Evolutionary conservation across 78 protist species (phyloP).

Genomic region (Isochrysis galbana): DNA sequence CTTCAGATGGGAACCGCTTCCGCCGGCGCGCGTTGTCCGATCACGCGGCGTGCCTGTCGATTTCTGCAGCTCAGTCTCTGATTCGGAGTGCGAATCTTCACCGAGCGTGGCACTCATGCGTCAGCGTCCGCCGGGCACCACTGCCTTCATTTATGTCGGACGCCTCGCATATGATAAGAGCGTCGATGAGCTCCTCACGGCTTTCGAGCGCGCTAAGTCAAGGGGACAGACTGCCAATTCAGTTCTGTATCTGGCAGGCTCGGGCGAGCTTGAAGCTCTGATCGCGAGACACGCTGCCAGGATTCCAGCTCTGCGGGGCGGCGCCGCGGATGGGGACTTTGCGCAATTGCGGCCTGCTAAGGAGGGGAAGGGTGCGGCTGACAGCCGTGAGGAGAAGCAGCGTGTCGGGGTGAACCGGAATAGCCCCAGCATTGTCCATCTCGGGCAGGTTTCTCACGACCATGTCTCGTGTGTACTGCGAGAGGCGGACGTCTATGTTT

Average conservation of each 20-base stretch:
- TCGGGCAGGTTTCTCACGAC: background rate
- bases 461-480: background rate
- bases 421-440: background rate
- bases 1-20: background rate
- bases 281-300: background rate
- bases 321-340: background rate
- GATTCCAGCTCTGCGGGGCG: background rate
- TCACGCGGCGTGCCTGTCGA: constrained; percentile 6
- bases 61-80: background rate
- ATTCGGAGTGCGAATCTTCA: background rate
- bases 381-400: too few relatives aligned
- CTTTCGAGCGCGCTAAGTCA: background rate
- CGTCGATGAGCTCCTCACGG: background rate
- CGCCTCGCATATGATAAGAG: background rate
- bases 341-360: too few relatives aligned
- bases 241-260: background rate
- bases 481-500: background rate
- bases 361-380: too few relatives aligned
- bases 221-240: background rate
- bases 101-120: background rate
- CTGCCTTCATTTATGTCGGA: background rate
- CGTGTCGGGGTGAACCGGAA: background rate
- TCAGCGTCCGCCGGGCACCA: background rate
- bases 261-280: background rate
- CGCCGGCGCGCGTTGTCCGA: background rate